These are phyloP conservation scores for Boletus speciosus DNA, from an alignment of 768 basidiomycete genomes.

Conservation along the genomic window DNA sequence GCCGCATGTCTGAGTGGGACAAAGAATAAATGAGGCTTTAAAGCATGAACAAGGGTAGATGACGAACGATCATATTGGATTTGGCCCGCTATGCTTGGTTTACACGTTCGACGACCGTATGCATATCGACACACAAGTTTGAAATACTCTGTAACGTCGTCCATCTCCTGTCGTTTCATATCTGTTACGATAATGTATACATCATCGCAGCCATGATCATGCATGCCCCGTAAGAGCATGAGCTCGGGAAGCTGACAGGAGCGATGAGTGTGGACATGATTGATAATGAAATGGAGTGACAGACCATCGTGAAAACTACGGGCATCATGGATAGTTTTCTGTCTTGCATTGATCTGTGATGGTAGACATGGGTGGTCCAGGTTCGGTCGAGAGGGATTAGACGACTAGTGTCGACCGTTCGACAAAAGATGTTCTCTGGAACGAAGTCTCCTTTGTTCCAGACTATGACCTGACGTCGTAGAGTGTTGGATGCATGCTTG, in stretches of 20 bases:
- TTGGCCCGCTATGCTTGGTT: slow-evolving; percentile 61
- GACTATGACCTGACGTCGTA: slow-evolving; percentile 47
- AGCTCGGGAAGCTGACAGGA: slow-evolving; percentile 63
- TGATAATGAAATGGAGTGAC: slow-evolving; percentile 10
- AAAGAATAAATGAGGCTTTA: slow-evolving; percentile 4
- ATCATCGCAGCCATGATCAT: slow-evolving; percentile 75
- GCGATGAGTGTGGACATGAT: neutral
- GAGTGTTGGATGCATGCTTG: slow-evolving; percentile 51
- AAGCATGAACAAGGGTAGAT: neutral
- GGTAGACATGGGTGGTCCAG: slow-evolving; percentile 79
- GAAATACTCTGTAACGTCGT: slow-evolving; percentile 75
- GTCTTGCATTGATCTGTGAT: slow-evolving; percentile 73
- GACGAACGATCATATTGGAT: slow-evolving; percentile 71
- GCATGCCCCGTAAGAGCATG: slow-evolving; percentile 78
- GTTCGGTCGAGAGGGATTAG: slow-evolving; percentile 78
- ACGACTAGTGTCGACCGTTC: slow-evolving; percentile 74
- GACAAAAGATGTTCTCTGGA: slow-evolving; percentile 76
- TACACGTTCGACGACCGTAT: slow-evolving; percentile 56
- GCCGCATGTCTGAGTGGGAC: slow-evolving; percentile 51
- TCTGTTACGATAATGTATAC: slow-evolving; percentile 78
- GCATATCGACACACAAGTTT: slow-evolving; percentile 67
- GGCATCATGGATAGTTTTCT: slow-evolving; percentile 74
- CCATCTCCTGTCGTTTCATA: slow-evolving; percentile 76
- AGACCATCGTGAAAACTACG: slow-evolving; percentile 77
- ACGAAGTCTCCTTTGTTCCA: slow-evolving; percentile 71